Base-by-base conservation (phyloP, 768 basidiomycete genomes). In the Calocybe gangraenosa region DNA sequence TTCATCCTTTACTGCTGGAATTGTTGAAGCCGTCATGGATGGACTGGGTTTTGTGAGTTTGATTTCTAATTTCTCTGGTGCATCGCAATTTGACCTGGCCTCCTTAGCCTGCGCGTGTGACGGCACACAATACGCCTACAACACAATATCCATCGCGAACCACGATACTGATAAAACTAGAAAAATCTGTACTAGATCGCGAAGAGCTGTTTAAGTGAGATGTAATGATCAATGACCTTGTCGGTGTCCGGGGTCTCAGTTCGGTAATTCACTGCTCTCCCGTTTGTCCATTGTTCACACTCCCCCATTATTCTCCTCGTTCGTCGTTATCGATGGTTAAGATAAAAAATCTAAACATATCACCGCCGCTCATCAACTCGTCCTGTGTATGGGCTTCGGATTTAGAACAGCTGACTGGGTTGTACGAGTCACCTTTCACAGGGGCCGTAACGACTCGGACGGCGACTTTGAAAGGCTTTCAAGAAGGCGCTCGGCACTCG, bases 81-180 rank as follows among this genome's bases (percentile, higher is more conserved):
- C 25, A 28, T 28, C n/a, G 25, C 6, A 28, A 28, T 11, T 28
- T 28, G 25, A 34, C 18, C 23, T 19, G 52, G 54, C 55, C 47
- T 35, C 50, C 46, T 37, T 58, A 98, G 95, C 95, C 96, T 21
- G 92, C 95, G 7, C 77, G 95, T 55, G 96, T 98, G 21, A 98
- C 96, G 0, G 93, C 95, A 0, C 96, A 98, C 61, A 85, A 84
- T 46, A 95, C 96, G 1, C 87, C 93, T 3, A 91, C 78, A 0
- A 70, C 84, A 8, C 82, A 87, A 47, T 79, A 75, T 58, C 91
- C 94, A 2, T 79, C 81, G 40, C 79, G 93, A 42, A 96, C 87
- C 3, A 95, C 94, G n/a, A 93, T 99, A 46, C 78, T 99, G 42
- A 95, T 99, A 69, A 98, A 98, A 67, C 72, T 98, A 49, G 92